Base-by-base conservation (phyloP, 2,329 filamentous ascomycete species). In the Colletotrichum lentis region DNA sequence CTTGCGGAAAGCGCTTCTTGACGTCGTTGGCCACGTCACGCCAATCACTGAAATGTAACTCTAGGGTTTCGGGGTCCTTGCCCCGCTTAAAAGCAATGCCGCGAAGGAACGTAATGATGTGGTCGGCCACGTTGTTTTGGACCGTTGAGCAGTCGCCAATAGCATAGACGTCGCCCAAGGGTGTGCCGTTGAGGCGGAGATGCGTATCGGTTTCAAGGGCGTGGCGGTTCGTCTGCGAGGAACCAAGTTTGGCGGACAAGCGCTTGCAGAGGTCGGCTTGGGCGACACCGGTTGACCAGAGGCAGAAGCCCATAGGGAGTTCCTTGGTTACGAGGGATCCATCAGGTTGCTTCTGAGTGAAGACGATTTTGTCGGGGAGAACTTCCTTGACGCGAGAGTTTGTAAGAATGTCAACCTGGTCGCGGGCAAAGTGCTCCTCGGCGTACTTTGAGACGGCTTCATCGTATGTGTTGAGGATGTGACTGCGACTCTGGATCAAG, bases 391-490 rank as follows among this genome's bases (percentile, higher is more conserved):
- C 96, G 69, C 96, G 88, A 1, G 96, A 90, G 78, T 97, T 98
- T 61, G 94, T 97, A 72, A 97, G 86, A 10, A 99, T 90, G 52
- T 97, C 91, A 64, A 99, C 91, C 72, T 94, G 89, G 77, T 99
- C 96, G 74, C 96, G 93, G 20, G 91, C 88, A 75, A 99, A 97
- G 49, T 92, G 90, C 61, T 92, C 88, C 80, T 99, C 96, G 22
- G 96, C 95, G 76, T 96, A 99, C 76, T 90, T 89, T 12, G 94
- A 97, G 1, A 99, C 85, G 0, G 93, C 91, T 80, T 99, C 96
- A 72, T 99, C 96, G 76, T 99, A 99, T 0, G 96, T 99, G 81
- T 99, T 99, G 37, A 99, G 84, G 71, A 99, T 99, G 74, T 99
- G 96, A 47, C 91, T 90, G 67, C 96, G 88, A 74, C 93, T 97